Evolutionary conservation across 1,284 basidiomycete genomes (phyloP).

Genomic region (Pseudozyma hubeiensis): DNA sequence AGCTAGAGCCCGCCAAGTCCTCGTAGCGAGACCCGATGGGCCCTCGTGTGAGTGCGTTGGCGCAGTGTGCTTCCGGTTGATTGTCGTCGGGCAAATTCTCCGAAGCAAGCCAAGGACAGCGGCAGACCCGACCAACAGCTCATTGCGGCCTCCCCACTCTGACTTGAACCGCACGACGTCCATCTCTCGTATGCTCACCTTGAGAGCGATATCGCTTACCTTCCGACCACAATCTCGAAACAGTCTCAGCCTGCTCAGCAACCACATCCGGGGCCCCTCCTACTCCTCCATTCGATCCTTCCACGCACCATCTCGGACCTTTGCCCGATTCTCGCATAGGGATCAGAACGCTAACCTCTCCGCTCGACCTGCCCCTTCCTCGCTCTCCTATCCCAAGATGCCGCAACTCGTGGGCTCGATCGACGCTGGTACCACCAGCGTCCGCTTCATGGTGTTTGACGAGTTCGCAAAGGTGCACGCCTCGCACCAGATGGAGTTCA

Average conservation of each 20-base stretch:
- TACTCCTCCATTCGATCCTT: not conserved
- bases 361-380: not conserved
- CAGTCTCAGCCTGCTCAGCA: not conserved
- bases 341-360: not conserved
- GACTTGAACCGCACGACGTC: not conserved
- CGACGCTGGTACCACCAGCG: constrained; percentile 75
- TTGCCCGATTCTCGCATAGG: not conserved
- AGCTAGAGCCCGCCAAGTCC: too few relatives aligned
- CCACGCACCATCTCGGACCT: not conserved
- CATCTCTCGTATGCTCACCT: not conserved
- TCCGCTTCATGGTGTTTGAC: constrained; percentile 94
- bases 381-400: constrained; percentile 17
- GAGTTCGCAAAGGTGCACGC: constrained; percentile 86
- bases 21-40: too few relatives aligned
- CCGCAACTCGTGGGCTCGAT: constrained; percentile 53
- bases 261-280: not conserved
- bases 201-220: not conserved
- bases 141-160: constrained; percentile 2
- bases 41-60: too few relatives aligned
- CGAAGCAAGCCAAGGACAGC: not conserved
- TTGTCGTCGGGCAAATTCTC: not conserved
- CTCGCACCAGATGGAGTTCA: constrained; percentile 77
- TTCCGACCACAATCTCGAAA: not conserved
- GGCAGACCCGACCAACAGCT: not conserved
- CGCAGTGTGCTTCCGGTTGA: too few relatives aligned